Evolutionary conservation across 129 eudicot species (phyloP).

Genomic region (Heracleum sosnowskyi): DNA sequence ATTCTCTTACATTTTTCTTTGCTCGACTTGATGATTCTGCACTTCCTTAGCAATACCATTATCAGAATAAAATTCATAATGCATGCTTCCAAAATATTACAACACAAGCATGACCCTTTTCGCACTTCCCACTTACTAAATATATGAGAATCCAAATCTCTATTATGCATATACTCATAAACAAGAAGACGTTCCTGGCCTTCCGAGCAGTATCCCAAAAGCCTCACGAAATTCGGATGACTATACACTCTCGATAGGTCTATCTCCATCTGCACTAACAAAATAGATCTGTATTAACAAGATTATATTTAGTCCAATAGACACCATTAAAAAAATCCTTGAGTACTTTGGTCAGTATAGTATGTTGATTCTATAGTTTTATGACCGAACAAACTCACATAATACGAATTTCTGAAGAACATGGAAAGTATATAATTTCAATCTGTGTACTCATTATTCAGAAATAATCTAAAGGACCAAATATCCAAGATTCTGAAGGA

Average conservation of each 20-base stretch:
- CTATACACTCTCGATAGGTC: conserved; percentile 21
- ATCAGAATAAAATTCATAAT: not conserved
- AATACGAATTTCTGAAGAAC: too few relatives aligned
- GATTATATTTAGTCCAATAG: too few relatives aligned
- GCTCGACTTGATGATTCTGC: not conserved
- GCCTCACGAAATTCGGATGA: conserved; percentile 32
- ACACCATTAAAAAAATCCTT: too few relatives aligned
- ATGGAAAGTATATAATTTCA: too few relatives aligned
- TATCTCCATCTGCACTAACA: conserved; percentile 31
- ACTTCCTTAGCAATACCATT: not conserved
- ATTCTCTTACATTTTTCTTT: not conserved
- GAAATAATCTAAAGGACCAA: not conserved
- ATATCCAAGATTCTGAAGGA: too few relatives aligned
- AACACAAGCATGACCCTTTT: too few relatives aligned
- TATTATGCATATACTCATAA: conserved; percentile 30
- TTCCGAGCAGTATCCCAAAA: conserved; percentile 42
- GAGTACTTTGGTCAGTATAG: too few relatives aligned
- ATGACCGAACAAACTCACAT: too few relatives aligned
- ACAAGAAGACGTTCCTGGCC: conserved; percentile 27
- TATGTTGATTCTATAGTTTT: too few relatives aligned
- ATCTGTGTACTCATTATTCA: too few relatives aligned
- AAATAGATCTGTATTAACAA: too few relatives aligned
- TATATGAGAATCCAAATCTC: conserved; percentile 28
- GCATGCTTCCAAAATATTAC: too few relatives aligned
- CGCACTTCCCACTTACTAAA: conserved; percentile 17